Evolutionary conservation across 805 yeast genomes (phyloP).

Genomic region (Pichia insulana): DNA sequence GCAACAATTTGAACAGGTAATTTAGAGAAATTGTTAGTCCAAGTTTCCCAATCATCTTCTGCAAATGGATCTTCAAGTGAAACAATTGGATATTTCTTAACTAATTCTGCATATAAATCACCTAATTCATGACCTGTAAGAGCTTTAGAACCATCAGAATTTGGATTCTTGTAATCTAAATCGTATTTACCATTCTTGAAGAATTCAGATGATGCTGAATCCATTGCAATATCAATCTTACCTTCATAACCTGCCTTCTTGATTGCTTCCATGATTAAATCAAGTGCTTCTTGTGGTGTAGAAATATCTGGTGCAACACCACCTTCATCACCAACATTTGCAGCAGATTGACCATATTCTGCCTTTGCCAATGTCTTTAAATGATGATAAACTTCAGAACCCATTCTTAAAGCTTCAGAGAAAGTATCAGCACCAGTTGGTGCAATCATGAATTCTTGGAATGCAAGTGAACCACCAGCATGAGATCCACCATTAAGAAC

Average conservation of each 20-base stretch:
- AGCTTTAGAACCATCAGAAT: conserved; percentile 86
- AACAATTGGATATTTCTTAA: conserved; percentile 92
- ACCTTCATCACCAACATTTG: conserved; percentile 99
- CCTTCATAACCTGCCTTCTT: conserved; percentile 94
- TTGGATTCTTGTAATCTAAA: conserved; percentile 96
- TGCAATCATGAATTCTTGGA: conserved; percentile 99
- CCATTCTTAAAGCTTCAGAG: conserved; percentile 94
- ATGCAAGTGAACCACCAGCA: conserved; percentile 98
- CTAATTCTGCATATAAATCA: conserved; percentile 68
- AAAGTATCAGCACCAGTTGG: conserved; percentile 87
- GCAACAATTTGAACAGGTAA: conserved; percentile 86
- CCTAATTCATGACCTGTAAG: conserved; percentile 83
- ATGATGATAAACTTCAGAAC: conserved; percentile 96
- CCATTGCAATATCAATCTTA: conserved; percentile 84
- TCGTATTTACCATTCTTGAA: conserved; percentile 96
- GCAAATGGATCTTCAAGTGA: conserved; percentile 99
- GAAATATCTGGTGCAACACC: conserved; percentile 99
- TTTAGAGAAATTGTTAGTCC: conserved; percentile 78
- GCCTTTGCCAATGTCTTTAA: conserved; percentile 88
- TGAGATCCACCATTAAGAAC: conserved; percentile 99
- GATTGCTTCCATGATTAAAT: conserved; percentile 84
- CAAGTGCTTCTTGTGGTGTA: conserved; percentile 95
- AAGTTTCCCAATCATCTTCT: conserved; percentile 99
- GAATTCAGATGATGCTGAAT: conserved; percentile 96
- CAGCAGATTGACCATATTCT: conserved; percentile 96